phyloP scores from a whole-genome alignment of 2,329 filamentous ascomycete species.

The Zasmidium angulare region DNA sequence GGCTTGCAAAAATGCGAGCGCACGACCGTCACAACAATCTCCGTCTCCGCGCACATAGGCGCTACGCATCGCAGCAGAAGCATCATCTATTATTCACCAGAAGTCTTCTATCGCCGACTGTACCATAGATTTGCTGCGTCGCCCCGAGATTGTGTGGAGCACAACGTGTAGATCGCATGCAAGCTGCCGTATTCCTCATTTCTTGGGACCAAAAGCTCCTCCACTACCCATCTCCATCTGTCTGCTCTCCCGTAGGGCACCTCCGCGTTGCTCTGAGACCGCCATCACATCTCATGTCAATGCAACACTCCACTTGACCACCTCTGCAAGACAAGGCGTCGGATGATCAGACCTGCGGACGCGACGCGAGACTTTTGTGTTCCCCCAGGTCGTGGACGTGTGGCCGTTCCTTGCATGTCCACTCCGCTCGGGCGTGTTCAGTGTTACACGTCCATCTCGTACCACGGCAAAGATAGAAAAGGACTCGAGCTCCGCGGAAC shows the following conservation, averaged over 20 bases:
- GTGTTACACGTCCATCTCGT: constrained; percentile 3
- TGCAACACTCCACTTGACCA: not conserved
- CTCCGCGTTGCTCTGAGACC: not conserved
- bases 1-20: not conserved
- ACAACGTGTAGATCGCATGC: not conserved
- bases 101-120: not conserved
- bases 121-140: not conserved
- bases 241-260: not conserved
- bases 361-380: not conserved
- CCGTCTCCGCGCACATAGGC: not conserved
- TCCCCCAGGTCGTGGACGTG: not conserved
- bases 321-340: not conserved
- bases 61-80: not conserved
- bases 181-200: not conserved
- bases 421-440: not conserved
- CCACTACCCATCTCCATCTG: not conserved
- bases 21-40: not conserved
- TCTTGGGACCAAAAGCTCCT: not conserved
- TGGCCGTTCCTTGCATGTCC: not conserved
- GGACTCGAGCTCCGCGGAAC: constrained; percentile 1
- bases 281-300: not conserved
- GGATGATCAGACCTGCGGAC: not conserved
- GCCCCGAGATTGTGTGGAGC: not conserved
- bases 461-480: constrained; percentile 13
- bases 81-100: not conserved